Conservation (phyloP, 106 monocot genomes). For the Ottelia alismoides region DNA sequence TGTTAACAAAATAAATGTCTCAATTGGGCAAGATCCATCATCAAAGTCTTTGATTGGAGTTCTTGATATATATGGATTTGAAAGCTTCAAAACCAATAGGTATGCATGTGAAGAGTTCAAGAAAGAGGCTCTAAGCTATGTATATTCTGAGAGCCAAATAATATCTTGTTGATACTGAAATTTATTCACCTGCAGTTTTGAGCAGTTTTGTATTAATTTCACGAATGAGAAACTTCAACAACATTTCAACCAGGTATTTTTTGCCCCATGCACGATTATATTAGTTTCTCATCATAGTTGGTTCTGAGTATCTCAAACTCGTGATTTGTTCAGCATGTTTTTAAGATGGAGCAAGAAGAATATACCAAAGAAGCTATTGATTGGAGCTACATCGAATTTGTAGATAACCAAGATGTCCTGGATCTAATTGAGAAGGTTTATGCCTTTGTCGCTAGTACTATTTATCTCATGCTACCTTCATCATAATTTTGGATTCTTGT, state of each 20-base stretch:
- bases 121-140: too few relatives aligned
- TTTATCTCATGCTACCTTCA: too few relatives aligned
- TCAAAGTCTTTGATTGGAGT: slow-evolving; percentile 90
- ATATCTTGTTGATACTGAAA: too few relatives aligned
- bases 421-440: slow-evolving; percentile 98
- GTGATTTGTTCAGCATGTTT: slow-evolving; percentile 77
- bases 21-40: slow-evolving; percentile 83
- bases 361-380: slow-evolving; percentile 94
- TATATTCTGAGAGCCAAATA: too few relatives aligned
- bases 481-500: too few relatives aligned
- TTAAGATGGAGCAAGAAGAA: slow-evolving; percentile 86
- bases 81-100: slow-evolving; percentile 93
- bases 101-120: too few relatives aligned
- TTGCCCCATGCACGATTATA: too few relatives aligned
- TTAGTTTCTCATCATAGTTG: too few relatives aligned
- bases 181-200: slow-evolving; percentile 71
- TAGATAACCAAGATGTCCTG: slow-evolving; percentile 97
- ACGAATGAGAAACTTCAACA: slow-evolving; percentile 93
- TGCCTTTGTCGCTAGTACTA: too few relatives aligned
- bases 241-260: slow-evolving; percentile 82
- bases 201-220: slow-evolving; percentile 90
- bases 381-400: slow-evolving; percentile 99
- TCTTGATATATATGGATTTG: slow-evolving; percentile 98
- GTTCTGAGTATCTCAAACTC: too few relatives aligned
- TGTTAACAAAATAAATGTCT: slow-evolving; percentile 88